These are phyloP conservation scores for Paecilomyces dactylethromorphus DNA, from an alignment of 2,329 filamentous ascomycete species.

Conservation along the genomic window DNA sequence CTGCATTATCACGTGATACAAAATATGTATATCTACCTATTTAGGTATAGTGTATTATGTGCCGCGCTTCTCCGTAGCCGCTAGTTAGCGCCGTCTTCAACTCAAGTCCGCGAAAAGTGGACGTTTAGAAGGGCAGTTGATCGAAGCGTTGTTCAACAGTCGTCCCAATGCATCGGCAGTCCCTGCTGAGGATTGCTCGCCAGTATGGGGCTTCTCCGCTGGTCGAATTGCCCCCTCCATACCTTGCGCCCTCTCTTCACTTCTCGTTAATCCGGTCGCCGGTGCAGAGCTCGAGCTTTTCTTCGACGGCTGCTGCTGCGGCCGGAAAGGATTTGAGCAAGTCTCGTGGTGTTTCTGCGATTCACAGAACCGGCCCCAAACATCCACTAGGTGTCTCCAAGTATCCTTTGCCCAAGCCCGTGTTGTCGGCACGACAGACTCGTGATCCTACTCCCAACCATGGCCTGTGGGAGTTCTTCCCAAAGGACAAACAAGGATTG, in stretches of 20 bases:
- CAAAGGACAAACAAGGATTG: conserved; percentile 60
- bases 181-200: conserved; percentile 24
- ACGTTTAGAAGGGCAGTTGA: background rate
- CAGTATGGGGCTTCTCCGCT: conserved; percentile 25
- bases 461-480: conserved; percentile 91
- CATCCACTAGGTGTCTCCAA: conserved; percentile 69
- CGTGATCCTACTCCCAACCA: conserved; percentile 63
- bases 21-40: background rate
- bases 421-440: conserved; percentile 43
- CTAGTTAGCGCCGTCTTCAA: background rate
- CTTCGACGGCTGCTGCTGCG: conserved; percentile 33
- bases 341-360: conserved; percentile 71
- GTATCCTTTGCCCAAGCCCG: conserved; percentile 66
- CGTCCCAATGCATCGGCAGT: conserved; percentile 31
- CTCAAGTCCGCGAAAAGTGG: conserved; percentile 11
- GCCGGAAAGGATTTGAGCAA: conserved; percentile 69
- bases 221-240: conserved; percentile 36
- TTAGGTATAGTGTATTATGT: background rate
- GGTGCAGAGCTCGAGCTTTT: conserved; percentile 37
- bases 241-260: conserved; percentile 37
- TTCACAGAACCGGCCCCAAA: conserved; percentile 69
- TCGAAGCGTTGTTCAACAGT: background rate
- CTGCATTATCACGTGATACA: background rate
- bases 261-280: conserved; percentile 24
- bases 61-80: background rate